Conservation (phyloP, 371 early-diverging fungal species). For the Mortierella sp. region DNA sequence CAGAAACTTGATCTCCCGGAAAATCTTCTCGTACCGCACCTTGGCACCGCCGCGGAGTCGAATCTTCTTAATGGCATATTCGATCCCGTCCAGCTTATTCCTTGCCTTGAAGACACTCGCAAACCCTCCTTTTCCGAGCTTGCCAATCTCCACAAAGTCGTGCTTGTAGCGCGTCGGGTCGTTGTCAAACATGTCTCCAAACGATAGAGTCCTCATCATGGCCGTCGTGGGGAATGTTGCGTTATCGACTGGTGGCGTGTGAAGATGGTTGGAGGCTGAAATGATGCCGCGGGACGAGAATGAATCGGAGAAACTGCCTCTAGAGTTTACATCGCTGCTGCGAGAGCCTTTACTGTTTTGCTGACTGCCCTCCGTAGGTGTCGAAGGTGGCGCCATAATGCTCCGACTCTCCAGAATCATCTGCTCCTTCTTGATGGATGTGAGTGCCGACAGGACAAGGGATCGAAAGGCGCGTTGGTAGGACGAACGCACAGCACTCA, state of each 20-base stretch:
- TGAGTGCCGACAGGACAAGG: slow-evolving; percentile 83
- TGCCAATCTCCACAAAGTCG: slow-evolving; percentile 85
- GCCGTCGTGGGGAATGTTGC: slow-evolving; percentile 21
- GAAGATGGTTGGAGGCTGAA: slow-evolving; percentile 23
- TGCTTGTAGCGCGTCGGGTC: slow-evolving; percentile 83
- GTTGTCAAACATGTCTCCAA: slow-evolving; percentile 66
- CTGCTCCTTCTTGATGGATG: slow-evolving; percentile 68
- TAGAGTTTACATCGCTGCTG: slow-evolving; percentile 22
- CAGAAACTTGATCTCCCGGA: slow-evolving; percentile 93
- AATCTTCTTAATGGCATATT: slow-evolving; percentile 94
- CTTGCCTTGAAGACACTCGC: slow-evolving; percentile 88
- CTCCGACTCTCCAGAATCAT: slow-evolving; percentile 49
- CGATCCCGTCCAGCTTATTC: slow-evolving; percentile 86
- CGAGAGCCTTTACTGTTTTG: slow-evolving; percentile 28
- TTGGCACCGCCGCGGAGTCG: slow-evolving; percentile 64
- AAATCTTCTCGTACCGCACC: slow-evolving; percentile 78
- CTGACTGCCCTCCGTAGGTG: slow-evolving; percentile 44
- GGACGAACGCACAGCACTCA: slow-evolving; percentile 81
- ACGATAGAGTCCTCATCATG: slow-evolving; percentile 55
- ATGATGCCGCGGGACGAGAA: slow-evolving; percentile 33
- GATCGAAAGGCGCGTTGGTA: slow-evolving; percentile 88
- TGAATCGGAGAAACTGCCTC: slow-evolving; percentile 25
- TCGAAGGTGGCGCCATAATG: slow-evolving; percentile 58
- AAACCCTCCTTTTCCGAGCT: slow-evolving; percentile 95
- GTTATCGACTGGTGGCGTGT: slow-evolving; percentile 19